Conservation (phyloP, 768 basidiomycete genomes). For the Leccinellum albellum region DNA sequence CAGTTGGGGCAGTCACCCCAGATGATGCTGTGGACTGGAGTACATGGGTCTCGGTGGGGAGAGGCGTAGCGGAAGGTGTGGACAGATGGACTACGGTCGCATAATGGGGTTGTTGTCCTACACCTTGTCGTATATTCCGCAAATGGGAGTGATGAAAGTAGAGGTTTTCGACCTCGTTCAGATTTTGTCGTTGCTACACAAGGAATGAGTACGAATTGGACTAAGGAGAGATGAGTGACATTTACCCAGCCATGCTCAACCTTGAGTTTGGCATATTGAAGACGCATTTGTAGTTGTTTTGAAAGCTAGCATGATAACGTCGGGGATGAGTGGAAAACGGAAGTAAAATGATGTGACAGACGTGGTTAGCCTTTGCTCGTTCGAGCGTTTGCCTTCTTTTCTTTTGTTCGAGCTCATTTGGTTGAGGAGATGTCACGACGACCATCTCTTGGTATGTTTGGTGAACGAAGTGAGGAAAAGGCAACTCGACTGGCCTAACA, state of each 20-base stretch:
- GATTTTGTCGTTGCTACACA: constrained; percentile 65
- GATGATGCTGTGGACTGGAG: constrained; percentile 14
- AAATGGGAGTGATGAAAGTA: constrained; percentile 73
- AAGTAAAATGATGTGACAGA: constrained; percentile 29
- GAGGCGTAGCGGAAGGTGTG: neutral
- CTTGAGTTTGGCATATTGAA: constrained; percentile 75
- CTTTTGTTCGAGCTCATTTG: constrained; percentile 31
- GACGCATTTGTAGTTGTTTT: constrained; percentile 65
- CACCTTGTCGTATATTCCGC: constrained; percentile 27
- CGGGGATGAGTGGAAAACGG: neutral
- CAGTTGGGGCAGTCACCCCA: constrained; percentile 11
- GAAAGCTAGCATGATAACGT: constrained; percentile 45
- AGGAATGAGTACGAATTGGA: neutral
- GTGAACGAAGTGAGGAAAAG: neutral
- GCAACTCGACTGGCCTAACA: neutral
- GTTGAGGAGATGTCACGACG: constrained; percentile 19
- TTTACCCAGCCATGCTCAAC: constrained; percentile 81
- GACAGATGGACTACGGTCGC: neutral
- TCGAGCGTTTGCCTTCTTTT: constrained; percentile 51
- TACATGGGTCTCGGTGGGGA: constrained; percentile 5
- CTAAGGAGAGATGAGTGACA: constrained; percentile 2
- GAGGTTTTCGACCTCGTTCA: constrained; percentile 80
- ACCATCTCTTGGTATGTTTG: constrained; percentile 17
- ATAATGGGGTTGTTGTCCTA: constrained; percentile 18
- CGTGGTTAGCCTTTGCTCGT: constrained; percentile 55